These are phyloP conservation scores for Amylostereum chailletii DNA, from an alignment of 1,284 basidiomycete species.

Conservation along the genomic window DNA sequence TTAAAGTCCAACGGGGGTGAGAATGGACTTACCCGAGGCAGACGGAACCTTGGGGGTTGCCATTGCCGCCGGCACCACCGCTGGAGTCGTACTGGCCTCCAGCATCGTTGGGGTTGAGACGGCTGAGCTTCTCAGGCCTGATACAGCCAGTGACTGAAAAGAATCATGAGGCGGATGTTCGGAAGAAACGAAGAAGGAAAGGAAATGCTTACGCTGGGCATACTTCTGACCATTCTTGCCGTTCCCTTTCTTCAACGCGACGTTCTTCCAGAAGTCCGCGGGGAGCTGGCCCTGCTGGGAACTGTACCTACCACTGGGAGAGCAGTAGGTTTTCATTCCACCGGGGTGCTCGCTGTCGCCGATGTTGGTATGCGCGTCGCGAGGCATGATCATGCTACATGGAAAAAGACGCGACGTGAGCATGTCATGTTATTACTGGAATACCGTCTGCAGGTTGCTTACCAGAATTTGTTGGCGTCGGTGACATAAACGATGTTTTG, in stretches of 20 bases:
- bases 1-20: slow-evolving; percentile 1
- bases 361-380: slow-evolving; percentile 36
- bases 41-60: slow-evolving; percentile 37
- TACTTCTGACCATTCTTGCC: slow-evolving; percentile 28
- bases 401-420: not conserved
- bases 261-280: slow-evolving; percentile 35
- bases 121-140: slow-evolving; percentile 26
- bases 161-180: not conserved
- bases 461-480: slow-evolving; percentile 31
- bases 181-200: not conserved
- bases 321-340: slow-evolving; percentile 41
- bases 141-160: slow-evolving; percentile 42
- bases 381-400: slow-evolving; percentile 16
- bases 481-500: slow-evolving; percentile 38
- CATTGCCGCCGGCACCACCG: slow-evolving; percentile 33
- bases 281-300: slow-evolving; percentile 33
- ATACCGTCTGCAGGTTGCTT: slow-evolving; percentile 8
- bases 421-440: not conserved
- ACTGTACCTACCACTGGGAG: slow-evolving; percentile 25
- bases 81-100: slow-evolving; percentile 48
- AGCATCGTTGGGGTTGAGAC: slow-evolving; percentile 32
- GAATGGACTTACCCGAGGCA: slow-evolving; percentile 31
- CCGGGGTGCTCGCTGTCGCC: slow-evolving; percentile 43
- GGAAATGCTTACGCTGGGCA: slow-evolving; percentile 29
- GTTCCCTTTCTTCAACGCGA: slow-evolving; percentile 31